phyloP scores from a whole-genome alignment of 345 rosid genomes.

The Lepidium africanum region DNA sequence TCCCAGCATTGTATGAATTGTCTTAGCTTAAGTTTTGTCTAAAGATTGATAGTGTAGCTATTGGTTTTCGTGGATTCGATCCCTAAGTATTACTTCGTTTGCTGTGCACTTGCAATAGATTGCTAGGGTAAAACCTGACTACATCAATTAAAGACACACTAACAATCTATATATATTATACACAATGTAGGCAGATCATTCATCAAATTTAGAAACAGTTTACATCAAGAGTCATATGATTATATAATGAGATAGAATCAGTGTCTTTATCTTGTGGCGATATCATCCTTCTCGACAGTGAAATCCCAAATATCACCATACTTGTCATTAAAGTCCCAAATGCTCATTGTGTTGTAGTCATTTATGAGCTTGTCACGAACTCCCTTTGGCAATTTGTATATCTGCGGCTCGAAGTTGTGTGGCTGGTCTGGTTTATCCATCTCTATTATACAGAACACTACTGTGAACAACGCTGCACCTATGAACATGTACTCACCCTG shows the following conservation, averaged over 20 bases:
- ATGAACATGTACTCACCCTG: slow-evolving; percentile 81
- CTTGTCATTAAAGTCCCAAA: slow-evolving; percentile 91
- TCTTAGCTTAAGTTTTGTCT: too few species aligned
- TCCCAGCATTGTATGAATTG: too few species aligned
- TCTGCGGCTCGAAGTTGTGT: slow-evolving; percentile 91
- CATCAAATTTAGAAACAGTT: slow-evolving; percentile 2
- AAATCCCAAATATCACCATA: slow-evolving; percentile 94
- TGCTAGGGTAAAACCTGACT: too few species aligned
- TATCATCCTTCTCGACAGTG: slow-evolving; percentile 56
- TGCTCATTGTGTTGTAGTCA: slow-evolving; percentile 80
- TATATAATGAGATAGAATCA: not conserved
- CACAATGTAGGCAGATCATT: not conserved
- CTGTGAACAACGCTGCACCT: slow-evolving; percentile 65
- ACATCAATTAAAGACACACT: not conserved
- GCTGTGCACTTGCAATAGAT: too few species aligned
- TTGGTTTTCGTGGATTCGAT: too few species aligned
- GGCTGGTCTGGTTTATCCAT: slow-evolving; percentile 91
- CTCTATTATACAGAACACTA: slow-evolving; percentile 65
- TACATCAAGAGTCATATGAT: not conserved
- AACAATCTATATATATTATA: not conserved
- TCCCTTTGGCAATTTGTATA: slow-evolving; percentile 77
- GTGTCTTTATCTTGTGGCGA: slow-evolving; percentile 40
- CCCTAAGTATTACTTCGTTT: too few species aligned
- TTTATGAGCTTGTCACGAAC: slow-evolving; percentile 81
- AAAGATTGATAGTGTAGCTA: too few species aligned